Conservation (phyloP, 495 filamentous ascomycete genomes). For the Staphylotrichum longicolle region DNA sequence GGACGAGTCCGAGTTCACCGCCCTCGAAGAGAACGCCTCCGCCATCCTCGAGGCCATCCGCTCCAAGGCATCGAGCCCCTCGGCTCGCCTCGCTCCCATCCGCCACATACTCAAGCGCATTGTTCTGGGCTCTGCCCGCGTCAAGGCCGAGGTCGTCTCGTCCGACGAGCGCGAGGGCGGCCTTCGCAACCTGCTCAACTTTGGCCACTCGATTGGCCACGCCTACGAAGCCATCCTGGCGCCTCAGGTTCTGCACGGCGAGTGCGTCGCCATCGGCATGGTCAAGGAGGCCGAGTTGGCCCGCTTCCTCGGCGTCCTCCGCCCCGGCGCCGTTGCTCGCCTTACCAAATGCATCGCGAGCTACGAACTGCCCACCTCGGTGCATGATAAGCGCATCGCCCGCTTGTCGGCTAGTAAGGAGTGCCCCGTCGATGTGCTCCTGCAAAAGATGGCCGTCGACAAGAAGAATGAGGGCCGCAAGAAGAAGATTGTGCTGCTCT, state of each 20-base stretch:
- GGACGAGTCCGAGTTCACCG: constrained; percentile 81
- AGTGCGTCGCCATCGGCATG: constrained; percentile 96
- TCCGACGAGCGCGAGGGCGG: constrained; percentile 93
- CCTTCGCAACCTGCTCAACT: constrained; percentile 91
- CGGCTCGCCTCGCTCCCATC: constrained; percentile 62
- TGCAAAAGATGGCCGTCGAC: constrained; percentile 93
- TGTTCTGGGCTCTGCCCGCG: constrained; percentile 80
- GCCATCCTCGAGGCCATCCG: constrained; percentile 69
- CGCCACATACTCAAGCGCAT: constrained; percentile 77
- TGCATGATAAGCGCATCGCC: constrained; percentile 79
- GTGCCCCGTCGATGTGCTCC: constrained; percentile 84
- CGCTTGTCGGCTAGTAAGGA: constrained; percentile 82
- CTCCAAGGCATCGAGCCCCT: constrained; percentile 49
- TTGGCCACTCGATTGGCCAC: constrained; percentile 97
- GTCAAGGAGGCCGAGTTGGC: constrained; percentile 95
- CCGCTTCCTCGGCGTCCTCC: constrained; percentile 82
- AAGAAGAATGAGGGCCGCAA: constrained; percentile 97
- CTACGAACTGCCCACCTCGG: constrained; percentile 84
- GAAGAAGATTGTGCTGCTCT: constrained; percentile 96
- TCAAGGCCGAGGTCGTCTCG: constrained; percentile 92
- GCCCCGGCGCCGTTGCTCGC: constrained; percentile 82
- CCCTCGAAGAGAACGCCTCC: constrained; percentile 76
- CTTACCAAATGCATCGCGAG: constrained; percentile 89
- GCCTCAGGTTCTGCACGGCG: constrained; percentile 91
- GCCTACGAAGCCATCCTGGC: constrained; percentile 94